These are phyloP conservation scores for Elsinoe fawcettii DNA, from an alignment of 2,329 filamentous ascomycete genomes.

Conservation along the genomic window DNA sequence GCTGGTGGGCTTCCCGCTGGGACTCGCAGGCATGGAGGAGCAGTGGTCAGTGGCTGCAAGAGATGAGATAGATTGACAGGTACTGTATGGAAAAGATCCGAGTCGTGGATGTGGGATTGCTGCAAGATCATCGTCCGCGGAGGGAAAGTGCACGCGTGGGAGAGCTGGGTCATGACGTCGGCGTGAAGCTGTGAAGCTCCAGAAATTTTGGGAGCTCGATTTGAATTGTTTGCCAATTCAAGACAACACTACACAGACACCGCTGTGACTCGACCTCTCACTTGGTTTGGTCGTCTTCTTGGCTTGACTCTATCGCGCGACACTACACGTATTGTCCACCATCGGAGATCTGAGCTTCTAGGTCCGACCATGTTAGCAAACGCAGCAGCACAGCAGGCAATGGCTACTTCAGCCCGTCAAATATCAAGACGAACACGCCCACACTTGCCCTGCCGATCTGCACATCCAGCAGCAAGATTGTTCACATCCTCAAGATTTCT, in stretches of 20 bases:
- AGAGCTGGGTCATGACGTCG: slow-evolving; percentile 12
- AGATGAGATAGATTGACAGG: background rate
- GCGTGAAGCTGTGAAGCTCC: slow-evolving; percentile 4
- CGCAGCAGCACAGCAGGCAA: background rate
- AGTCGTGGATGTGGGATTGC: background rate
- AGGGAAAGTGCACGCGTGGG: slow-evolving; percentile 7
- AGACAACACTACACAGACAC: too few species aligned
- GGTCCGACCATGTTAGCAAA: background rate
- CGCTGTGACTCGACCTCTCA: too few species aligned
- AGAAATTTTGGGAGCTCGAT: slow-evolving; percentile 6
- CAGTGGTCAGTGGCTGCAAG: background rate
- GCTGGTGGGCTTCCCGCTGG: background rate
- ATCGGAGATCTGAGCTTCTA: background rate
- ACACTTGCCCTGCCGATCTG: background rate
- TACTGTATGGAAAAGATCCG: background rate
- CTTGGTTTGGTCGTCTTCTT: too few species aligned
- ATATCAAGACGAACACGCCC: background rate
- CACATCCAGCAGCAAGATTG: background rate
- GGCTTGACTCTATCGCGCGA: too few species aligned
- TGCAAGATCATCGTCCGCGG: background rate
- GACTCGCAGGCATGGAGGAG: too few species aligned
- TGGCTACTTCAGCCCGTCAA: background rate
- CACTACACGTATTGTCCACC: too few species aligned
- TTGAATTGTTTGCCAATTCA: too few species aligned
- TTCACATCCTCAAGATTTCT: background rate